A percentile compares a stretch with the other conserved stretches of the same genome.
Evolutionary conservation across 2,329 filamentous ascomycete species (phyloP).

Genomic region (Colletotrichum tanaceti): DNA sequence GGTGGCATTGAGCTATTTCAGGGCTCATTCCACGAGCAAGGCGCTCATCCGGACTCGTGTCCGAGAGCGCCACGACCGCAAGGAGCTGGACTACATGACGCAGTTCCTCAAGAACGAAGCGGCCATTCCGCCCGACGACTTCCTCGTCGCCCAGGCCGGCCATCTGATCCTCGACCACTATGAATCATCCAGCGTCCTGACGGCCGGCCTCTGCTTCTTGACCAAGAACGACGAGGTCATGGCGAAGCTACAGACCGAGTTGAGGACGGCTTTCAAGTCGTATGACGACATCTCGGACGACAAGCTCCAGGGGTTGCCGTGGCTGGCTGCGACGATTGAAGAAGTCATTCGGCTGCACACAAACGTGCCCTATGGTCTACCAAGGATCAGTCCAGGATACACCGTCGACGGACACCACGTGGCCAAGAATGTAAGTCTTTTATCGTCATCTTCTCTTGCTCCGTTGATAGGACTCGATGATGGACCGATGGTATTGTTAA

Average conservation of each 20-base stretch:
- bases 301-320: slow-evolving; percentile 1
- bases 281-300: slow-evolving; percentile 10
- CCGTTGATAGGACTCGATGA: too few relatives aligned
- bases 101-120: slow-evolving; percentile 2
- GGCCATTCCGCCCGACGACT: background rate
- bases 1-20: slow-evolving; percentile 4
- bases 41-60: slow-evolving; percentile 7
- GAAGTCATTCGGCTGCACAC: slow-evolving; percentile 8
- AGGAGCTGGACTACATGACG: slow-evolving; percentile 7
- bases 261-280: slow-evolving; percentile 2
- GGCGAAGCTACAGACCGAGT: background rate
- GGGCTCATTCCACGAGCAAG: slow-evolving; percentile 3
- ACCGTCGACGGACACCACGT: background rate
- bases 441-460: too few relatives aligned
- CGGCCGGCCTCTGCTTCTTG: background rate
- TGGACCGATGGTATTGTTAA: too few relatives aligned
- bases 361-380: slow-evolving; percentile 1
- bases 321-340: slow-evolving; percentile 6
- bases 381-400: slow-evolving; percentile 1
- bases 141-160: slow-evolving; percentile 5
- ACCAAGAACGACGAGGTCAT: slow-evolving; percentile 1
- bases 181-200: slow-evolving; percentile 7
- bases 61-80: slow-evolving; percentile 1
- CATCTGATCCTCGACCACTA: slow-evolving; percentile 9
- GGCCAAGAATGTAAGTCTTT: slow-evolving; percentile 1